A percentile compares a stretch with the other conserved stretches of the same genome.
Evolutionary conservation across 106 monocot species (phyloP).

Genomic region (Vanilla planifolia): DNA sequence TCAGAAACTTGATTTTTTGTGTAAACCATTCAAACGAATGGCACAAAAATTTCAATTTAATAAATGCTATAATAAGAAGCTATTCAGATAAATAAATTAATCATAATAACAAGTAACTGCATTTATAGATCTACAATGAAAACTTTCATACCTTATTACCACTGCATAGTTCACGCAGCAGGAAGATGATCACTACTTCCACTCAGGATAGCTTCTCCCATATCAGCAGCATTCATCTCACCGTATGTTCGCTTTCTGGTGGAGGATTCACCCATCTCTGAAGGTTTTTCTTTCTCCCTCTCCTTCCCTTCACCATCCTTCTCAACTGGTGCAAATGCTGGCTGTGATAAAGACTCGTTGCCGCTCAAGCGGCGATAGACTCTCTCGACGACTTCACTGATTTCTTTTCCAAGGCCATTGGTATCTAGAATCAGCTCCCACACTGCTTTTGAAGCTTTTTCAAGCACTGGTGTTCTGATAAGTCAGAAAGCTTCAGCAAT

Average conservation of each 20-base stretch:
- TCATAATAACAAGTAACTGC: too few relatives aligned
- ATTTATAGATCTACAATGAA: too few relatives aligned
- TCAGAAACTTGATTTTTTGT: too few relatives aligned
- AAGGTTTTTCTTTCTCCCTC: slow-evolving; percentile 19
- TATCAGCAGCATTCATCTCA: slow-evolving; percentile 22
- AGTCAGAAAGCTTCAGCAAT: background rate
- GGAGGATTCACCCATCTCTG: slow-evolving; percentile 16
- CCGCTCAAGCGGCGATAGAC: slow-evolving; percentile 60
- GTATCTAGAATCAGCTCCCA: slow-evolving; percentile 86
- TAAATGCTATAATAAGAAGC: too few relatives aligned
- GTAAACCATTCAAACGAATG: too few relatives aligned
- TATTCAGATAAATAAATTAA: too few relatives aligned
- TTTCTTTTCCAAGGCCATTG: slow-evolving; percentile 72
- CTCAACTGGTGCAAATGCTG: slow-evolving; percentile 7
- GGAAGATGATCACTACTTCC: slow-evolving; percentile 10
- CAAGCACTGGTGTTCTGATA: slow-evolving; percentile 84
- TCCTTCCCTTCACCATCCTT: slow-evolving; percentile 18
- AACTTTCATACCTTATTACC: too few relatives aligned
- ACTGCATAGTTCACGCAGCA: slow-evolving; percentile 3
- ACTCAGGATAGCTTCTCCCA: slow-evolving; percentile 12
- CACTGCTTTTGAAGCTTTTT: slow-evolving; percentile 90
- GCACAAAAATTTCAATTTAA: too few relatives aligned
- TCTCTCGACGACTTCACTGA: slow-evolving; percentile 80
- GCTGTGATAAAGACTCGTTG: slow-evolving; percentile 19
- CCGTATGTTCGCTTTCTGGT: slow-evolving; percentile 31